Base-by-base conservation (phyloP, 805 yeast genomes). In the Candida quercuum region DNA sequence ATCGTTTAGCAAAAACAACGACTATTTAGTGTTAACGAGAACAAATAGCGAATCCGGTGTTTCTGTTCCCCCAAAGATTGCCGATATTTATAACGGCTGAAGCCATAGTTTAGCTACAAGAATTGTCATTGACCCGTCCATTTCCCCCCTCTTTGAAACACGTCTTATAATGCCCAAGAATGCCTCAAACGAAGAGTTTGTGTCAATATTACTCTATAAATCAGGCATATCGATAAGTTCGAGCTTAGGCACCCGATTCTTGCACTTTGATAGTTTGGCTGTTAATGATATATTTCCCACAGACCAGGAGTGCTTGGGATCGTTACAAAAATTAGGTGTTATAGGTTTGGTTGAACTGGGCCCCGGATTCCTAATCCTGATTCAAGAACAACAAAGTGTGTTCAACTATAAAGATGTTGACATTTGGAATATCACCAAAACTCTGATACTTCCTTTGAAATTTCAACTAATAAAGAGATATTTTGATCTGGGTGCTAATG, bases 291-390 rank as follows among this genome's bases (percentile, higher is more conserved):
- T 14, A 11, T 15, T 21, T 2, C 31, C 41, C 16, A 27, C 32
- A 14, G 25, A 20, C 1, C 19, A 25, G 4, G 35, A 37, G 2
- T 35, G 39, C 5, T 30, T 43, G 13, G 48, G 45, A 4, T 19
- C 33, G 3, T 9, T 50, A 2, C 25, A 28, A 2, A 39, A 40
- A 3, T 17, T 38, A 7, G 54, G 53, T 4, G 31, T 54, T 11
- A 33, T 52, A 15, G 58, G 58, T 1, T 17, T 36, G 19, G 51
- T 49, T 14, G 41, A 38, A 8, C 32, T 54, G 7, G 59, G 56
- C 1, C 57, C 59, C 2, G 57, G 57, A 4, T 54, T 45, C 32
- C 39, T 54, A 12, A 28, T 51, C 0, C 27, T 43, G 12, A 42
- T 53, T 13, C 37, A 43, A 3, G 31, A 47, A 5, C 46, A 46